phyloP scores from a whole-genome alignment of 495 filamentous ascomycete species.

The Sordaria brevicollis region DNA sequence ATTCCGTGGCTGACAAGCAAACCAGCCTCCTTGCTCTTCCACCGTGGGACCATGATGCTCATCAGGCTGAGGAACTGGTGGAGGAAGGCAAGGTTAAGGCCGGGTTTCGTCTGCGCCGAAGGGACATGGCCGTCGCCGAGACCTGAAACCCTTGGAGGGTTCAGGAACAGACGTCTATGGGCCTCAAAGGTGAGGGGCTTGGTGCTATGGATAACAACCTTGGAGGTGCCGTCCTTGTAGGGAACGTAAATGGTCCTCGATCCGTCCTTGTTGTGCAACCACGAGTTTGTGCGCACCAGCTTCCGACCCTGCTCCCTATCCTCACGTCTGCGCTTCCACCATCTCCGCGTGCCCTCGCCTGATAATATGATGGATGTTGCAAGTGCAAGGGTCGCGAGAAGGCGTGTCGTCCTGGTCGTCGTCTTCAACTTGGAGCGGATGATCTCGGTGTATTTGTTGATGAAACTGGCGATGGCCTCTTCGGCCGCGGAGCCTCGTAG shows the following conservation, averaged over 20 bases:
- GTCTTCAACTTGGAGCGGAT: constrained; percentile 48
- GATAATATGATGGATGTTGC: constrained; percentile 63
- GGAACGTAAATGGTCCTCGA: constrained; percentile 90
- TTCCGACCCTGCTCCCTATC: constrained; percentile 72
- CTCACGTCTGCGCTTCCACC: constrained; percentile 56
- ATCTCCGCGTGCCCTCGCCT: constrained; percentile 63
- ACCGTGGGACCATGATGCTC: constrained; percentile 94
- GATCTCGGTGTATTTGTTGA: constrained; percentile 54
- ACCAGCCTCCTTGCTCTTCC: constrained; percentile 89
- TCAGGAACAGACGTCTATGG: constrained; percentile 85
- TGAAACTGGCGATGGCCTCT: constrained; percentile 59
- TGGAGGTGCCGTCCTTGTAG: constrained; percentile 75
- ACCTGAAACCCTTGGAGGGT: constrained; percentile 70
- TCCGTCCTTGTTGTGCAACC: constrained; percentile 84
- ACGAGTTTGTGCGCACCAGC: constrained; percentile 83
- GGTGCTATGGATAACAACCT: constrained; percentile 87
- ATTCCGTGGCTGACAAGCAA: constrained; percentile 76
- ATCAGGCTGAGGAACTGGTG: constrained; percentile 93
- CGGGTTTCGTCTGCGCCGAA: constrained; percentile 81
- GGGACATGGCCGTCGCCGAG: constrained; percentile 72
- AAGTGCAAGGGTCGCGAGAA: constrained; percentile 65
- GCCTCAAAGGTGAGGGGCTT: constrained; percentile 93
- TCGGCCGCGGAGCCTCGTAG: constrained; percentile 52
- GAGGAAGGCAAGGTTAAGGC: constrained; percentile 93
- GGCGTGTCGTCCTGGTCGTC: constrained; percentile 56